These are phyloP conservation scores for Tarenaya hassleriana DNA, from an alignment of 345 rosid genomes.

Conservation along the genomic window DNA sequence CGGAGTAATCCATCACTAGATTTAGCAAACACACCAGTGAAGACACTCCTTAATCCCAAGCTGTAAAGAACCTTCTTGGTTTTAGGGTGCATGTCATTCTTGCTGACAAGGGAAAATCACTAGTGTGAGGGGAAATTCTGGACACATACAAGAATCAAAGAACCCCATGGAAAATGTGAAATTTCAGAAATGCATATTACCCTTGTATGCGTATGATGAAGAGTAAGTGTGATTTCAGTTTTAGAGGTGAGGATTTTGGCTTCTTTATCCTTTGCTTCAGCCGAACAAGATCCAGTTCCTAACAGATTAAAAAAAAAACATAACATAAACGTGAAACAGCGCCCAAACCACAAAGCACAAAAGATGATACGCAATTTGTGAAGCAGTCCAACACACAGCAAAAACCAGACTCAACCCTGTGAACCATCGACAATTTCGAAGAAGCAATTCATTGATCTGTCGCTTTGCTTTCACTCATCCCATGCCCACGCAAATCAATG, in stretches of 20 bases:
- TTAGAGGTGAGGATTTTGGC: conserved; percentile 32
- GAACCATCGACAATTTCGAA: too few relatives aligned
- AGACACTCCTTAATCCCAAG: conserved; percentile 81
- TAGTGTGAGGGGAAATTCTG: background rate
- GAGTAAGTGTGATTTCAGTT: conserved; percentile 44
- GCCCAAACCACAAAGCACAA: background rate
- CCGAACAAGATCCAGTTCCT: conserved; percentile 79
- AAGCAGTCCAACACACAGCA: background rate
- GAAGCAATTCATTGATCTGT: too few relatives aligned
- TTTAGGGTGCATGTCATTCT: conserved; percentile 77
- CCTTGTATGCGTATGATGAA: conserved; percentile 78
- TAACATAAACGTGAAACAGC: background rate
- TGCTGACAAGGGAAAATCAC: conserved; percentile 32
- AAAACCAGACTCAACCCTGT: too few relatives aligned
- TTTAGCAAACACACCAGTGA: conserved; percentile 84
- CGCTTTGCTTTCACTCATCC: too few relatives aligned
- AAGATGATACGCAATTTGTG: background rate
- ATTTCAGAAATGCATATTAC: conserved; percentile 23
- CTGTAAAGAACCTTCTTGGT: conserved; percentile 53
- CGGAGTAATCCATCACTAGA: conserved; percentile 42
- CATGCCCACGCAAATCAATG: background rate
- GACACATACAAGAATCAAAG: background rate
- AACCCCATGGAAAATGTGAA: background rate
- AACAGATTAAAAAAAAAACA: background rate
- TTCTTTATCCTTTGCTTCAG: conserved; percentile 75